These are phyloP conservation scores for Lithospermum erythrorhizon DNA, from an alignment of 257 asterid genomes.

Conservation along the genomic window DNA sequence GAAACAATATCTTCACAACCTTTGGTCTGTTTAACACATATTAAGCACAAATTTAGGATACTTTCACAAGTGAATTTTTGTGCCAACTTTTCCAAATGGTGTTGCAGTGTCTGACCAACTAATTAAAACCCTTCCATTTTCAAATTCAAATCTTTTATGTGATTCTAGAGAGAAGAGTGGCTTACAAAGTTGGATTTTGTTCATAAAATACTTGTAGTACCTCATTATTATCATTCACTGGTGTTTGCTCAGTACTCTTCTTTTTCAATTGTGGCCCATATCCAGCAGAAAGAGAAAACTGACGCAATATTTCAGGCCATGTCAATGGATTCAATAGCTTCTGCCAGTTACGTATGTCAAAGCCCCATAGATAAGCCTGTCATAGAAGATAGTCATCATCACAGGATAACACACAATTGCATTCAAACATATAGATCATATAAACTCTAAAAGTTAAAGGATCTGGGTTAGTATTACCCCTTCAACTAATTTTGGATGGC, in stretches of 20 bases:
- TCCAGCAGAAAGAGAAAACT: conserved; percentile 90
- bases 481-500: conserved; percentile 93
- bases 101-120: no score
- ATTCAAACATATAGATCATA: background rate
- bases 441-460: background rate
- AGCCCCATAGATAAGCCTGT: conserved; percentile 97
- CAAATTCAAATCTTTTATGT: background rate
- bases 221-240: conserved; percentile 55
- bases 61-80: background rate
- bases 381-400: conserved; percentile 5
- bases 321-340: conserved; percentile 76
- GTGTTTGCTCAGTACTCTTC: conserved; percentile 44
- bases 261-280: conserved; percentile 84
- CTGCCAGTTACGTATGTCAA: conserved; percentile 88
- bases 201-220: conserved; percentile 20
- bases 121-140: no score
- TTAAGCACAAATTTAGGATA: background rate
- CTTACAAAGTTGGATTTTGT: background rate
- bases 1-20: conserved; percentile 88
- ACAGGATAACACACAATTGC: background rate
- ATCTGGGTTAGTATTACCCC: conserved; percentile 54
- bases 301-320: conserved; percentile 94
- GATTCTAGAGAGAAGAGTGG: background rate
- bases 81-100: background rate
- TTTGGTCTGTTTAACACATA: conserved; percentile 40